Percentiles rank a stretch among this genome's conserved stretches.
Conservation (phyloP, 495 filamentous ascomycete species). For the Penicillium bovifimosum region DNA sequence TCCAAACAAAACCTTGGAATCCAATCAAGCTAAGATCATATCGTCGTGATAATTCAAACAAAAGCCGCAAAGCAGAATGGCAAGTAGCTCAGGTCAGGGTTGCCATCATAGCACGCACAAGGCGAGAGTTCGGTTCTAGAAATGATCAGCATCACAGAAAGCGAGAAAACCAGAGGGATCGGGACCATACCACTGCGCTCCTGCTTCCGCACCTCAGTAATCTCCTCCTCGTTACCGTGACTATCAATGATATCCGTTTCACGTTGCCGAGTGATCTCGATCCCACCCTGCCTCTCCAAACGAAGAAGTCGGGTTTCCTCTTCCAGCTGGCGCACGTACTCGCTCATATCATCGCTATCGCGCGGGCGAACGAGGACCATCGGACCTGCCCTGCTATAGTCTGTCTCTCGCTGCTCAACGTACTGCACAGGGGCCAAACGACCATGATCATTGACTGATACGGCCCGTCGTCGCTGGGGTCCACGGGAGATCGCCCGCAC, state of each 20-base stretch:
- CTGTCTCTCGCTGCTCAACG: constrained; percentile 38
- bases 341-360: constrained; percentile 49
- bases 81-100: constrained; percentile 56
- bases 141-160: constrained; percentile 23
- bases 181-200: constrained; percentile 75
- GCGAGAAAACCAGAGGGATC: constrained; percentile 34
- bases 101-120: constrained; percentile 69
- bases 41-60: not conserved
- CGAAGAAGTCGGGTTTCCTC: constrained; percentile 40
- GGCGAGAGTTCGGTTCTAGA: constrained; percentile 52
- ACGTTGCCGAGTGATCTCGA: constrained; percentile 45
- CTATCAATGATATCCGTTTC: constrained; percentile 36
- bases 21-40: constrained; percentile 1
- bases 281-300: constrained; percentile 37
- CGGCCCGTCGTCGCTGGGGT: constrained; percentile 27
- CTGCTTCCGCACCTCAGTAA: constrained; percentile 61
- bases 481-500: constrained; percentile 13
- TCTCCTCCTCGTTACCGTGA: constrained; percentile 45
- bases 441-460: constrained; percentile 36
- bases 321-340: constrained; percentile 55
- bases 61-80: not conserved
- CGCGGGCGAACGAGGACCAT: constrained; percentile 52
- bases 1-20: not conserved
- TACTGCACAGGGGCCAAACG: constrained; percentile 25
- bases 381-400: constrained; percentile 44